These are phyloP conservation scores for Alternaria consortialis DNA, from an alignment of 2,329 filamentous ascomycete genomes.

Conservation along the genomic window DNA sequence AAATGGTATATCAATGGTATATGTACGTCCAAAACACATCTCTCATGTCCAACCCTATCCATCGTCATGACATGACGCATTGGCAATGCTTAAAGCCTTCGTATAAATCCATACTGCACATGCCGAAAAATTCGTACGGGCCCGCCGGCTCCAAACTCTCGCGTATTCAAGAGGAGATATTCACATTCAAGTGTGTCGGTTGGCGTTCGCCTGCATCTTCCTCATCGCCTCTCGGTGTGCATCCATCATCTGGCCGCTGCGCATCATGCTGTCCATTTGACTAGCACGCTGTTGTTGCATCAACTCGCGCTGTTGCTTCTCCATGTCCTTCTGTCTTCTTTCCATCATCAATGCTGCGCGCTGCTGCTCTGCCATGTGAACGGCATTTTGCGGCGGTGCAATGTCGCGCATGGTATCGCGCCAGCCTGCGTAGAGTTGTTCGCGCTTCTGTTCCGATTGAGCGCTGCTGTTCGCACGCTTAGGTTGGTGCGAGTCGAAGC, in stretches of 20 bases:
- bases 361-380: constrained; percentile 45
- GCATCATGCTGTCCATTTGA: constrained; percentile 77
- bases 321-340: constrained; percentile 69
- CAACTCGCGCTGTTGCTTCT: constrained; percentile 65
- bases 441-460: constrained; percentile 43
- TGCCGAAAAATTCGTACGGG: not conserved
- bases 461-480: constrained; percentile 36
- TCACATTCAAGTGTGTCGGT: constrained; percentile 42
- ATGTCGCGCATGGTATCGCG: constrained; percentile 44
- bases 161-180: not conserved
- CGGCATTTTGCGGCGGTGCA: constrained; percentile 29
- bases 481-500: constrained; percentile 52
- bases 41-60: not conserved
- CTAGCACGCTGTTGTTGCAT: constrained; percentile 68
- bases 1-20: not conserved
- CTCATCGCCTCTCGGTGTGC: constrained; percentile 82
- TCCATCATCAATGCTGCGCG: constrained; percentile 64
- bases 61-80: not conserved
- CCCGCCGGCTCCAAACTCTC: not conserved
- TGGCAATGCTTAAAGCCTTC: not conserved
- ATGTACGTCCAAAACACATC: not conserved
- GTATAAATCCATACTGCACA: not conserved
- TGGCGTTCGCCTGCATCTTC: constrained; percentile 74
- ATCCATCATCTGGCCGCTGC: constrained; percentile 76
- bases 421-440: constrained; percentile 48